A percentile compares a stretch with the other conserved stretches of the same genome.
Evolutionary conservation across 805 yeast species (phyloP).

Genomic region (Starmerella riodocensis): DNA sequence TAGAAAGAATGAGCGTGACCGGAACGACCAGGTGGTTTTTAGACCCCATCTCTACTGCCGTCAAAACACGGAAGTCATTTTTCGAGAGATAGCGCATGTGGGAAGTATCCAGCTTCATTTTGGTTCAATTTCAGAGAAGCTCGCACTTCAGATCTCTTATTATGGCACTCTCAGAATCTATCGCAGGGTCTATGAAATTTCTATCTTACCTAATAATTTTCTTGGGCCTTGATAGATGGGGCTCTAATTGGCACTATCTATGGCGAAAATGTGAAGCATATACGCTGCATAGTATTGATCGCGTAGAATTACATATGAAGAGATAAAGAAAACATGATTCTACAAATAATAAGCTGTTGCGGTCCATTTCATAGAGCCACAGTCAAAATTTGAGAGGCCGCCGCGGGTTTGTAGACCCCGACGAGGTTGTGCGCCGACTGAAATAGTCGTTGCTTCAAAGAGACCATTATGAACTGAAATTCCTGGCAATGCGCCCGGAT

Average conservation of each 20-base stretch:
- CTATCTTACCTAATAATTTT: too few relatives aligned
- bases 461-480: constrained; percentile 77
- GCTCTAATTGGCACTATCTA: too few relatives aligned
- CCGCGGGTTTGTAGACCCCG: constrained; percentile 71
- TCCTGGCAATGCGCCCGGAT: constrained; percentile 44
- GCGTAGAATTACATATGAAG: too few relatives aligned
- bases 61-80: constrained; percentile 80
- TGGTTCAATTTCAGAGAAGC: too few relatives aligned
- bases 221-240: too few relatives aligned
- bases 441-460: constrained; percentile 73
- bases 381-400: constrained; percentile 15
- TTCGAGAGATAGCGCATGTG: constrained; percentile 86
- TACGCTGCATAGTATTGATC: too few relatives aligned
- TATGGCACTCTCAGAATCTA: too few relatives aligned
- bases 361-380: constrained; percentile 7
- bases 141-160: too few relatives aligned
- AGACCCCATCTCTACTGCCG: constrained; percentile 76
- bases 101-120: constrained; percentile 85
- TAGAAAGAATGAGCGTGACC: constrained; percentile 61
- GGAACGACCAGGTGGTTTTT: constrained; percentile 93
- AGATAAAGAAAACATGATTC: too few relatives aligned
- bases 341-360: too few relatives aligned
- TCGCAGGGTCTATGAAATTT: too few relatives aligned
- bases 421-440: constrained; percentile 83
- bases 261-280: too few relatives aligned